phyloP scores from a whole-genome alignment of 352 stramenopile genomes.

The Pythium plurisporium region DNA sequence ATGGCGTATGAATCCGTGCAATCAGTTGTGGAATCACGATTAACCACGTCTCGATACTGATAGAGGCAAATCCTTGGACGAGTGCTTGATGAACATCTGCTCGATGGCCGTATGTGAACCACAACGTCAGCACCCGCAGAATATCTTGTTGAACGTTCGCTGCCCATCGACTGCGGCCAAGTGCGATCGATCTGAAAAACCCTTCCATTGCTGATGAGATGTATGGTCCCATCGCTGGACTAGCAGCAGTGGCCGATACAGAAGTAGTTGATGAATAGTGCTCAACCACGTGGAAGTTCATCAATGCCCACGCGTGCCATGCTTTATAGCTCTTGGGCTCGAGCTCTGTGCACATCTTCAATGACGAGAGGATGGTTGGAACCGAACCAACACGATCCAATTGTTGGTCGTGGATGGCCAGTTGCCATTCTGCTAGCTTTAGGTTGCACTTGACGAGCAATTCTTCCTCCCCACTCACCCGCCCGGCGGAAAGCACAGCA shows the following conservation, averaged over 20 bases:
- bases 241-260: constrained; percentile 42
- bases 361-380: constrained; percentile 62
- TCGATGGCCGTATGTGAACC: constrained; percentile 97
- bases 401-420: constrained; percentile 68
- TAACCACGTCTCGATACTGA: constrained; percentile 98
- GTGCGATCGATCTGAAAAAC: constrained; percentile 97
- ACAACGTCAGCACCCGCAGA: constrained; percentile 97
- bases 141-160: constrained; percentile 93
- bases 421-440: constrained; percentile 82
- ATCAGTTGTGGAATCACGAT: constrained; percentile 99
- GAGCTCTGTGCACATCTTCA: constrained; percentile 78
- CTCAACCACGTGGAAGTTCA: constrained; percentile 96
- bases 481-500: constrained; percentile 24
- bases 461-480: constrained; percentile 41
- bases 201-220: constrained; percentile 93
- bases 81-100: constrained; percentile 85
- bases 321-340: constrained; percentile 94
- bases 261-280: constrained; percentile 70
- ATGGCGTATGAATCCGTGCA: constrained; percentile 85
- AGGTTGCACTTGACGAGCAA: constrained; percentile 81
- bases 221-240: constrained; percentile 52
- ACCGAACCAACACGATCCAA: constrained; percentile 71
- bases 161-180: constrained; percentile 93
- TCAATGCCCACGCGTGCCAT: constrained; percentile 98
- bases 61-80: constrained; percentile 85